A percentile compares a stretch with the other conserved stretches of the same genome.
Evolutionary conservation across 257 asterid species (phyloP).

Genomic region (Rauvolfia tetraphylla): DNA sequence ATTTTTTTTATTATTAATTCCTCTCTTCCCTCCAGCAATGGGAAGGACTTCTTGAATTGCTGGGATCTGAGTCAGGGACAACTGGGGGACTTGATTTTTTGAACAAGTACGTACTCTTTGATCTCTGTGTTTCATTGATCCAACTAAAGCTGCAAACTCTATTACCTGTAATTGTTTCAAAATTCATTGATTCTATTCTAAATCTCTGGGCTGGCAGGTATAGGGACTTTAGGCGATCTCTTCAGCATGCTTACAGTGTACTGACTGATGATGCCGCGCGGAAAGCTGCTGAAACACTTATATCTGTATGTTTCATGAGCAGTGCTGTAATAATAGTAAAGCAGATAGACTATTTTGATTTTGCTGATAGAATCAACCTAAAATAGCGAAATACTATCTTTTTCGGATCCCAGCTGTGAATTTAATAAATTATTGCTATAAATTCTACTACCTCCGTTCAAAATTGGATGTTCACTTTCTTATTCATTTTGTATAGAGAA

Average conservation of each 20-base stretch:
- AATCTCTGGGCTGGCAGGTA: slow-evolving; percentile 50
- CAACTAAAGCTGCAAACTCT: not conserved
- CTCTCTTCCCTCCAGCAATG: slow-evolving; percentile 57
- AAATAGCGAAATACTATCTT: not conserved
- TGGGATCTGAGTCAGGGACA: slow-evolving; percentile 68
- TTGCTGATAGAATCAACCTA: not conserved
- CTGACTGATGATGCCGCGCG: slow-evolving; percentile 53
- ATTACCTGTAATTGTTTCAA: not conserved
- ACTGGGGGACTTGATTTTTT: slow-evolving; percentile 91
- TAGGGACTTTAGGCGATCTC: slow-evolving; percentile 76
- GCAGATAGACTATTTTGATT: not conserved
- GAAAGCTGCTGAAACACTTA: slow-evolving; percentile 77
- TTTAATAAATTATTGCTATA: not conserved
- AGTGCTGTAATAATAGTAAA: slow-evolving; percentile 16
- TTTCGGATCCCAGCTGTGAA: not conserved
- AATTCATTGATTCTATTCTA: not conserved
- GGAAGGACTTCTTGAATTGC: slow-evolving; percentile 93
- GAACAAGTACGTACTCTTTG: slow-evolving; percentile 52
- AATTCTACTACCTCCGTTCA: not conserved
- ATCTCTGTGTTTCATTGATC: not conserved
- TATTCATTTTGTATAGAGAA: no score
- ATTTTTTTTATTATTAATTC: slow-evolving; percentile 12
- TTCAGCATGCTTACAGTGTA: slow-evolving; percentile 65
- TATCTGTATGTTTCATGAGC: slow-evolving; percentile 52
- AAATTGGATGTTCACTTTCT: no score